A percentile compares a stretch with the other conserved stretches of the same genome.
Conservation (phyloP, 495 filamentous ascomycete genomes). For the Daldinia childiae region DNA sequence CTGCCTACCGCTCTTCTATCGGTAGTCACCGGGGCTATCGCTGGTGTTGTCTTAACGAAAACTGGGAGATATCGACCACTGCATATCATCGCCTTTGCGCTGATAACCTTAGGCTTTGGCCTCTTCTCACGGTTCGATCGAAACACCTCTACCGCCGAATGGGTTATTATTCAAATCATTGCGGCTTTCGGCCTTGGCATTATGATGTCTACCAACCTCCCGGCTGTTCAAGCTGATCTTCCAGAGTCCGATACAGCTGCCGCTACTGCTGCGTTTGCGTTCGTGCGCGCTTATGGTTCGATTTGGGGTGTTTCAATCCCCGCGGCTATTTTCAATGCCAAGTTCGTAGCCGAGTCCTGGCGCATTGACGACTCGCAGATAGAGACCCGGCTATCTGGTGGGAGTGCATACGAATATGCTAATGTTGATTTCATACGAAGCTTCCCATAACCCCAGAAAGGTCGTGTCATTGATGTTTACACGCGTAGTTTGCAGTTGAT, state of each 20-base stretch:
- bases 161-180: slow-evolving; percentile 43
- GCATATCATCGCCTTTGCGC: not conserved
- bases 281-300: slow-evolving; percentile 56
- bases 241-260: slow-evolving; percentile 55
- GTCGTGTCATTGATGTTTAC: slow-evolving; percentile 22
- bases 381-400: not conserved
- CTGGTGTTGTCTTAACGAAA: not conserved
- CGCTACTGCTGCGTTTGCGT: slow-evolving; percentile 56
- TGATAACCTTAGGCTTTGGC: not conserved
- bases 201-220: slow-evolving; percentile 45
- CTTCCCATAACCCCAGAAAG: slow-evolving; percentile 1
- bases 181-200: slow-evolving; percentile 49
- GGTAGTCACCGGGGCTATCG: not conserved
- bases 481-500: slow-evolving; percentile 9
- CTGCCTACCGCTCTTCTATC: not conserved
- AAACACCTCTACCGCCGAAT: not conserved
- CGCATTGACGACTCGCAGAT: not conserved
- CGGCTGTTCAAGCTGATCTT: slow-evolving; percentile 47
- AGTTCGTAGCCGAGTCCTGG: not conserved
- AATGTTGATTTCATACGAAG: slow-evolving; percentile 7
- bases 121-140: not conserved
- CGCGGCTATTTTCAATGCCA: not conserved
- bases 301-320: not conserved
- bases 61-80: not conserved
- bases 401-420: slow-evolving; percentile 26